phyloP scores from a whole-genome alignment of 805 yeast genomes.

The Teunomyces funiuensis region DNA sequence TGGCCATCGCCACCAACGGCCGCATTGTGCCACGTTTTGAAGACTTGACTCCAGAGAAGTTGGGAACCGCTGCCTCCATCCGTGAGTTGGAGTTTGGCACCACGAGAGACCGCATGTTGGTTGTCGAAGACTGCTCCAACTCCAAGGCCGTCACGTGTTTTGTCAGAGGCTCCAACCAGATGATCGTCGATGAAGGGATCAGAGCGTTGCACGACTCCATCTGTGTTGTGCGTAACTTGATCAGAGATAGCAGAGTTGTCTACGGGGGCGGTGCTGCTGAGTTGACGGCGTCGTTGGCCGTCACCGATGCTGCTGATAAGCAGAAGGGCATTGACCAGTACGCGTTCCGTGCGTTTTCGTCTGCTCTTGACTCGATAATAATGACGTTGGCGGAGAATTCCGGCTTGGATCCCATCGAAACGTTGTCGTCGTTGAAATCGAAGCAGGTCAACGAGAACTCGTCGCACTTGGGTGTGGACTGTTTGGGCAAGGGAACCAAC shows the following conservation, averaged over 20 bases:
- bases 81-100: slow-evolving; percentile 94
- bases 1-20: slow-evolving; percentile 97
- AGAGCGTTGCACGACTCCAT: slow-evolving; percentile 96
- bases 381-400: slow-evolving; percentile 96
- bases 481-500: slow-evolving; percentile 82
- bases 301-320: slow-evolving; percentile 85
- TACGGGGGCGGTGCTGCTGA: slow-evolving; percentile 99
- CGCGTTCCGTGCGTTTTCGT: slow-evolving; percentile 93
- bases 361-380: slow-evolving; percentile 88
- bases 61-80: slow-evolving; percentile 85
- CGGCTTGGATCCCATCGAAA: slow-evolving; percentile 91
- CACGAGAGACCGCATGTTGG: slow-evolving; percentile 92
- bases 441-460: slow-evolving; percentile 74
- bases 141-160: slow-evolving; percentile 89
- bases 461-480: slow-evolving; percentile 86
- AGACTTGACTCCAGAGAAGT: slow-evolving; percentile 76
- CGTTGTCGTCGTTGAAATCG: slow-evolving; percentile 79
- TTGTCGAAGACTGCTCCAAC: slow-evolving; percentile 85
- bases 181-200: slow-evolving; percentile 96
- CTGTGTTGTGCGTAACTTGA: slow-evolving; percentile 95
- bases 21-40: slow-evolving; percentile 97
- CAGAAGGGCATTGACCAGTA: slow-evolving; percentile 96
- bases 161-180: slow-evolving; percentile 92
- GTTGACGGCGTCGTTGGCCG: slow-evolving; percentile 88
- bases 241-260: slow-evolving; percentile 90